These are phyloP conservation scores for Acacia pycnantha DNA, from an alignment of 331 rosid species.

Conservation along the genomic window DNA sequence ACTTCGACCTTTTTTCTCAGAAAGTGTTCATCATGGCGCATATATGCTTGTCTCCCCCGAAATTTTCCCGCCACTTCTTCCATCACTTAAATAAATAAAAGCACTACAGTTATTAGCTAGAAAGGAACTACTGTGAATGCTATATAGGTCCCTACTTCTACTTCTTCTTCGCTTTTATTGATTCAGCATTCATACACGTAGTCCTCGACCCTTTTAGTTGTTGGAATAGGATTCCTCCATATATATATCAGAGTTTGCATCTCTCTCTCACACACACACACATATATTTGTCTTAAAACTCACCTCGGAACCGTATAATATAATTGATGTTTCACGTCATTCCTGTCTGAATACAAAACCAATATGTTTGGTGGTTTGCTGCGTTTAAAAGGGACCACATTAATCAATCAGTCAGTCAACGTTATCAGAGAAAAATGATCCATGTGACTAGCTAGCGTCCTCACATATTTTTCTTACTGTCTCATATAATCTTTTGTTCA, in stretches of 20 bases:
- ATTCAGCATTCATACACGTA: slow-evolving; percentile 7
- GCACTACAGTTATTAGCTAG: slow-evolving; percentile 1
- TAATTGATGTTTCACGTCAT: slow-evolving; percentile 34
- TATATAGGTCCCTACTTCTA: slow-evolving; percentile 26
- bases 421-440: not conserved
- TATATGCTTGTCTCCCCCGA: slow-evolving; percentile 46
- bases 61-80: not conserved
- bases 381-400: slow-evolving; percentile 21
- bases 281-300: slow-evolving; percentile 25
- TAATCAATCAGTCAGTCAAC: not conserved
- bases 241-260: slow-evolving; percentile 1
- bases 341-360: slow-evolving; percentile 21
- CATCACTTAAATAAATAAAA: not conserved
- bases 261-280: too few relatives aligned
- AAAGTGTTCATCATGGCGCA: slow-evolving; percentile 31
- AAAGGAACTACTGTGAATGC: slow-evolving; percentile 13
- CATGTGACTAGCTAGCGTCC: not conserved
- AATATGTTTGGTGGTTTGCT: not conserved
- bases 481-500: not conserved
- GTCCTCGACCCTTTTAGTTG: not conserved
- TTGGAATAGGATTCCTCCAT: slow-evolving; percentile 33
- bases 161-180: slow-evolving; percentile 14
- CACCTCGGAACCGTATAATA: slow-evolving; percentile 23
- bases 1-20: slow-evolving; percentile 32
- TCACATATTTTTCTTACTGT: not conserved